Evolutionary conservation across 108 stramenopile genomes (phyloP), one percentile per base, ranked within the genome.

Genomic region (Stephanodiscus triporus): DNA sequence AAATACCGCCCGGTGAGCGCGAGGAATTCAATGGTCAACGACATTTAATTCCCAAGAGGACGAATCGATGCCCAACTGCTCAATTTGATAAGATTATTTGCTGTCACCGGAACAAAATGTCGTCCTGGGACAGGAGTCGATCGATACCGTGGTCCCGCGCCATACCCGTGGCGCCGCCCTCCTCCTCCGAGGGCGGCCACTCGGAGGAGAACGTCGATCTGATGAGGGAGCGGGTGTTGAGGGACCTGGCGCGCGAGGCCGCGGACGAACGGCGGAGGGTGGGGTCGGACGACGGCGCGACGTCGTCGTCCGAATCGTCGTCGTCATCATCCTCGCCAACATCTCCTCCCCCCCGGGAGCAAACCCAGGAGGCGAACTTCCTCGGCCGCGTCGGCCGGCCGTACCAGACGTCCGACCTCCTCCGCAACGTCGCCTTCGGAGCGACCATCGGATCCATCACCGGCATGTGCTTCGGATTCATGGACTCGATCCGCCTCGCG

Each of bases 391-490:
- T 53, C 53, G 74, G 72, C 8, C 59, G 83, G 14, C 85, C 88
- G 2, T 95, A 87, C 64, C 74, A 73, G 49, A 87, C 80, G 56
- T 67, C 70, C 32, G 89, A 94, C 29, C 62, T 94, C 4, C 80
- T 90, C 32, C 80, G 84, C 43, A 79, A 80, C 42, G 70, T 78
- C 19, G 93, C 93, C 1, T 95, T 95, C 76, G 93, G 93, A 27
- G 88, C 84, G 13, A 80, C 76, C 26, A 92, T 95, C 20, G 93
- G 93, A 2, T 74, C 82, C 26, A 91, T 95, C 60, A 95, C 93
- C 2, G 93, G 93, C 38, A 54, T 80, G 62, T 91, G 91, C 14
- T 95, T 95, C 81, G 93, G 93, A n/a, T 92, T 95, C 67, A 91
- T 95, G 91, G 93, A 95, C 80, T 84, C 88, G 9, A 90, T 95